phyloP scores from a whole-genome alignment of 140 eudicot species.

The Senecio squalidus region DNA sequence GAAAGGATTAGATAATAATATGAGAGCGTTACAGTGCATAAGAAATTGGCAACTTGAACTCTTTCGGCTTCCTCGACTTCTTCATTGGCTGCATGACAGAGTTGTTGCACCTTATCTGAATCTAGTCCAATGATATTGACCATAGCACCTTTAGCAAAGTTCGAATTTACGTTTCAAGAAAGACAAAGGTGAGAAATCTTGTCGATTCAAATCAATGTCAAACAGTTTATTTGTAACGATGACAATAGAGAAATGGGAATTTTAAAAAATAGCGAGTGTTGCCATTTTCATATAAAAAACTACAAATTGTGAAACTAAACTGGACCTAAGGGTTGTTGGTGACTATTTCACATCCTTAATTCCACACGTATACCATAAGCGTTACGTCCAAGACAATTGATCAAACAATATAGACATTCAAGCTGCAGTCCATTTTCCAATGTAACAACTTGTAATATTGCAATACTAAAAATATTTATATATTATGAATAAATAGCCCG shows the following conservation, averaged over 20 bases:
- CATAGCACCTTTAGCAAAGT: no score
- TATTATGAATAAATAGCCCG: no score
- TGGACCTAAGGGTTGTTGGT: neutral
- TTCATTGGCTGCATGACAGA: no score
- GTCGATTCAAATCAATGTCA: neutral
- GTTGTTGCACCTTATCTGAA: no score
- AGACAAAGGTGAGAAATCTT: neutral
- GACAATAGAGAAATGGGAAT: neutral
- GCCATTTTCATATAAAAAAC: neutral
- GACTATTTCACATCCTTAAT: neutral
- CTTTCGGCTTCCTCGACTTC: no score
- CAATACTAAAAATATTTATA: slow-evolving; percentile 9
- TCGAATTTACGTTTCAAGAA: slow-evolving; percentile 2
- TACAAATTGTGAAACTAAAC: neutral
- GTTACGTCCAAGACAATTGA: neutral
- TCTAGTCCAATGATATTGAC: no score
- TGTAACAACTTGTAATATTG: neutral
- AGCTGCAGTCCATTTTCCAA: slow-evolving; percentile 2
- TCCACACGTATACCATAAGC: neutral
- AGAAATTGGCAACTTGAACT: no score
- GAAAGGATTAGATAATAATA: no score
- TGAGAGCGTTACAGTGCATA: no score
- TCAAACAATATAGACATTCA: neutral
- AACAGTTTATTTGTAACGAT: neutral
- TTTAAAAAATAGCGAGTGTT: neutral